Evolutionary conservation across 495 filamentous ascomycete species (phyloP).

Genomic region (Cercophora samala): DNA sequence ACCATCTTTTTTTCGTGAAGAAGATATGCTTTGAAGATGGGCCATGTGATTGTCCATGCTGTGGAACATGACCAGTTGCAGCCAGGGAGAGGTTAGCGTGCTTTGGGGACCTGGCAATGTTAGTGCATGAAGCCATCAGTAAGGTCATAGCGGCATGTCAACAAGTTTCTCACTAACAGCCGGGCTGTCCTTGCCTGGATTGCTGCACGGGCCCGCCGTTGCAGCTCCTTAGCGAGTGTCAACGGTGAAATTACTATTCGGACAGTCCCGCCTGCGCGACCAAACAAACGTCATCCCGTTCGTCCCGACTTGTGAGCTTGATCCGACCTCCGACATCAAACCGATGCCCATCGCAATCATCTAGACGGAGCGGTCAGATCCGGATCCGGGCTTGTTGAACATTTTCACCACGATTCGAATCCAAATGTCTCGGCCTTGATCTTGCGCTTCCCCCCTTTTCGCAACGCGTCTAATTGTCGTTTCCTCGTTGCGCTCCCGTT

Average conservation of each 20-base stretch:
- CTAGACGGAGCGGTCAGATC: not conserved
- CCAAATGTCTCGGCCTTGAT: not conserved
- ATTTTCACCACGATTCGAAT: not conserved
- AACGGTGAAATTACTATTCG: not conserved
- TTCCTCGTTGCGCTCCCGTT: not conserved
- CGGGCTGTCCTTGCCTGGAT: not conserved
- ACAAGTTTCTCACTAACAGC: not conserved
- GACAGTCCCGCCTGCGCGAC: not conserved
- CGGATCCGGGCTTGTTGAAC: not conserved
- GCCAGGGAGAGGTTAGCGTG: not conserved
- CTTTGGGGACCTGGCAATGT: not conserved
- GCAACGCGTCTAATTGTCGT: not conserved
- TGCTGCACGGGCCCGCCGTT: not conserved
- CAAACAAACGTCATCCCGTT: not conserved
- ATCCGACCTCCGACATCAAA: not conserved
- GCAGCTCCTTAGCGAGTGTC: not conserved
- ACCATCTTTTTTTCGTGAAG: not conserved
- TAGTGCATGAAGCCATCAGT: too few relatives aligned
- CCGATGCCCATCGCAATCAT: not conserved
- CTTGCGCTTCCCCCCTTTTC: not conserved
- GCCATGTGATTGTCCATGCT: not conserved
- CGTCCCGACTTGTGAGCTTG: not conserved
- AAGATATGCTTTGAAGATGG: not conserved
- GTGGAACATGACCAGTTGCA: not conserved
- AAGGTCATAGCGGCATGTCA: too few relatives aligned